A percentile compares a stretch with the other conserved stretches of the same genome.
These are phyloP conservation scores for Fusarium hostae DNA, from an alignment of 2,329 filamentous ascomycete species.

Conservation along the genomic window DNA sequence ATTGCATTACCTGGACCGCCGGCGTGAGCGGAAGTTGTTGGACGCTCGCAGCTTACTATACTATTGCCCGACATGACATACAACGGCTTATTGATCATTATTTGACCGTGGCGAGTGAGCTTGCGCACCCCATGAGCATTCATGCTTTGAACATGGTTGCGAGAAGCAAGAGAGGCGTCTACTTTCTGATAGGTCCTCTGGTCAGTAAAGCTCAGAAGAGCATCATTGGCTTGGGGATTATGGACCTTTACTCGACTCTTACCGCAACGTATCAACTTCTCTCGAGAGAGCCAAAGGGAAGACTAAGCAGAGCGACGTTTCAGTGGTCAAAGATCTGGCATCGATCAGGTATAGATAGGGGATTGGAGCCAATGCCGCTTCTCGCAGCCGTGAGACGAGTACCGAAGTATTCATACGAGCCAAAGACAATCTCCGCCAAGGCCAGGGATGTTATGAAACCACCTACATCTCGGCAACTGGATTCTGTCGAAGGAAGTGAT, in stretches of 20 bases:
- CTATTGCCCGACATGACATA: constrained; percentile 33
- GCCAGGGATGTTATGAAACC: not conserved
- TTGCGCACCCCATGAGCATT: constrained; percentile 36
- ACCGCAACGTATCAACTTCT: constrained; percentile 35
- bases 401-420: constrained; percentile 20
- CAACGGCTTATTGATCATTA: constrained; percentile 30
- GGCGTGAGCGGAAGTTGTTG: constrained; percentile 43
- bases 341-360: constrained; percentile 22
- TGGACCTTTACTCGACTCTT: constrained; percentile 40
- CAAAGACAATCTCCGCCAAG: constrained; percentile 19
- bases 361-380: constrained; percentile 35
- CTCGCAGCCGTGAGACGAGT: constrained; percentile 36
- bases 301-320: constrained; percentile 34
- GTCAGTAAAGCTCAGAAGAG: constrained; percentile 39
- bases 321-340: constrained; percentile 37
- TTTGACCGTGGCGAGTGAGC: constrained; percentile 30
- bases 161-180: constrained; percentile 31
- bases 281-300: constrained; percentile 14
- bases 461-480: rapidly evolving
- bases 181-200: constrained; percentile 34
- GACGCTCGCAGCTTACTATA: constrained; percentile 40
- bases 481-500: rapidly evolving
- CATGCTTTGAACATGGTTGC: constrained; percentile 24
- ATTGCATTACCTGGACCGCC: constrained; percentile 38
- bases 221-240: constrained; percentile 39